Percentiles rank a stretch among this genome's conserved stretches.
phyloP scores from a whole-genome alignment of 805 yeast genomes.

The Hanseniaspora opuntiae region DNA sequence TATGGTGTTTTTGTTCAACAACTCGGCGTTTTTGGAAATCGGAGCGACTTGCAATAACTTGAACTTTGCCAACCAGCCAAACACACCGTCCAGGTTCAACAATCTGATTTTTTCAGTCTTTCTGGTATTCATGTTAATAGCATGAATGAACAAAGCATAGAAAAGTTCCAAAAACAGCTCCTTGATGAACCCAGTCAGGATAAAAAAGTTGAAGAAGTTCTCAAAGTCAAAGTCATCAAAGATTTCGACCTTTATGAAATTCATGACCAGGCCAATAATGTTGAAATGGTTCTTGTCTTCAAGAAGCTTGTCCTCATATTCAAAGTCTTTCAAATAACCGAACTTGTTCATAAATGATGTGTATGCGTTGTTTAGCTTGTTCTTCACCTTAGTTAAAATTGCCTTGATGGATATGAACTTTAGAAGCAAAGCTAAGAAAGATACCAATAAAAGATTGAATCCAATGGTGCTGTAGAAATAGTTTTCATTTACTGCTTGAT shows the following conservation, averaged over 20 bases:
- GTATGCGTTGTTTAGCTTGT: neutral
- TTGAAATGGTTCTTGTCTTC: neutral
- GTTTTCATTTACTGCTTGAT: neutral
- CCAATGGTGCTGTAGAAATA: neutral
- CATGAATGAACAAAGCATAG: conserved; percentile 5
- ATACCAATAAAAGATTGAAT: neutral
- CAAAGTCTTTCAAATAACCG: conserved; percentile 9
- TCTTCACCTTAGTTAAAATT: neutral
- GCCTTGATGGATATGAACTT: neutral
- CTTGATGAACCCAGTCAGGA: conserved; percentile 9
- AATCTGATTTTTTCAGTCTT: neutral
- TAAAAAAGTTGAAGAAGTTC: conserved; percentile 9
- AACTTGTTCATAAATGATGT: conserved; percentile 7
- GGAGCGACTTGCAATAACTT: neutral
- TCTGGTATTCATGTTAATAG: neutral
- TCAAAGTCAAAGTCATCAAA: conserved; percentile 11
- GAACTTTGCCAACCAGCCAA: neutral
- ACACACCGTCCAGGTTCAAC: neutral
- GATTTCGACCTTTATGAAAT: neutral
- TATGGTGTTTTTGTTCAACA: neutral
- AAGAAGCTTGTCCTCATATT: conserved; percentile 2
- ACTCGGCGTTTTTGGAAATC: neutral
- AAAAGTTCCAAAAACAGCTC: conserved; percentile 9
- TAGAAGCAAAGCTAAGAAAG: neutral
- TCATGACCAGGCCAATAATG: conserved; percentile 3